phyloP scores from a whole-genome alignment of 345 rosid species.

The Pseudoturritis turrita region DNA sequence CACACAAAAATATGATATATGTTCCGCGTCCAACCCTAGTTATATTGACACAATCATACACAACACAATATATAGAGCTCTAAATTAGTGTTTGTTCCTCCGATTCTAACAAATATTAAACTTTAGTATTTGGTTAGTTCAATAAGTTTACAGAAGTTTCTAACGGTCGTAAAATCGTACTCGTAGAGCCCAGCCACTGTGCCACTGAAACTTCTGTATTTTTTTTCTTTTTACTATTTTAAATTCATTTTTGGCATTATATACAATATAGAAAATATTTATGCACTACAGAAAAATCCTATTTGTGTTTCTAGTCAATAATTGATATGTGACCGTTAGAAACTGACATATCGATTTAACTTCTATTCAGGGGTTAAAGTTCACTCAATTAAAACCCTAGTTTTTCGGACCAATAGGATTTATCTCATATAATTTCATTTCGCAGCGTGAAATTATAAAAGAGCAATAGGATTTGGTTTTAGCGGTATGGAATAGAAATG shows the following conservation, averaged over 20 bases:
- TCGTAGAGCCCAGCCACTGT: neutral
- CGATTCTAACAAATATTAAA: too few species aligned
- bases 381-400: neutral
- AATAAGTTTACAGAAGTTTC: neutral
- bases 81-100: too few species aligned
- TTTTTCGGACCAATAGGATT: neutral
- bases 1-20: too few species aligned
- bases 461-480: too few species aligned
- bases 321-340: neutral
- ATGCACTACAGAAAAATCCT: neutral
- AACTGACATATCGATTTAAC: neutral
- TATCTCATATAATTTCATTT: too few species aligned
- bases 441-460: too few species aligned
- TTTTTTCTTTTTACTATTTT: too few species aligned
- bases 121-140: neutral
- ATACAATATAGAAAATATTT: neutral
- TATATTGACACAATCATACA: too few species aligned
- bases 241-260: neutral
- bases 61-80: too few species aligned
- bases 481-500: too few species aligned
- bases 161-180: neutral
- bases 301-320: neutral
- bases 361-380: neutral
- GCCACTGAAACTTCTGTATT: too few species aligned
- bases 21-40: too few species aligned